phyloP scores from a whole-genome alignment of 2,329 filamentous ascomycete genomes.

The Calonectria multiphialidica region DNA sequence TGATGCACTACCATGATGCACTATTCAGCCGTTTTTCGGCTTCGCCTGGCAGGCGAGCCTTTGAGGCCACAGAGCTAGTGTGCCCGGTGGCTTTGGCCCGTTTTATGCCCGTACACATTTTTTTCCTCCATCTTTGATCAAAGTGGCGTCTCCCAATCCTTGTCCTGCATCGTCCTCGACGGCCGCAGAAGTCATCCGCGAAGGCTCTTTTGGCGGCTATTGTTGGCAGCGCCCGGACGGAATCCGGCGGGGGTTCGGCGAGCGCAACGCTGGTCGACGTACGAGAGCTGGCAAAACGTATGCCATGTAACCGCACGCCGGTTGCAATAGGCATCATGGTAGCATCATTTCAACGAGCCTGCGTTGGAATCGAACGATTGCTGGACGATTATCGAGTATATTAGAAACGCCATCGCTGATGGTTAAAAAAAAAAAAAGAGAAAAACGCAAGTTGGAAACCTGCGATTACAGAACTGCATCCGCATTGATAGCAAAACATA shows the following conservation, averaged over 20 bases:
- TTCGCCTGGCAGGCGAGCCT: neutral
- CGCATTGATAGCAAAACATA: neutral
- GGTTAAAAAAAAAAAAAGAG: no score
- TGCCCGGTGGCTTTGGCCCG: neutral
- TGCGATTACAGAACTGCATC: neutral
- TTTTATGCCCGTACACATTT: neutral
- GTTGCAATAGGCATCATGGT: neutral
- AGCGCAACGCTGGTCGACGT: conserved; percentile 16
- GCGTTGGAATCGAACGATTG: conserved; percentile 3
- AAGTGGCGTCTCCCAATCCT: neutral
- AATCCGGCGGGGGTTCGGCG: conserved; percentile 16
- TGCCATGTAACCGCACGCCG: conserved; percentile 14
- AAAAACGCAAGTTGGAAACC: neutral
- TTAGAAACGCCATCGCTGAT: neutral
- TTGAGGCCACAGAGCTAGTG: neutral
- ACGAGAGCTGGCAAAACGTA: neutral
- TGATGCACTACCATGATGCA: neutral
- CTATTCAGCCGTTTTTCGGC: neutral
- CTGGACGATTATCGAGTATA: neutral
- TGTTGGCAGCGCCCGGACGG: neutral
- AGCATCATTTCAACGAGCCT: neutral
- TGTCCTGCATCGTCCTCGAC: neutral
- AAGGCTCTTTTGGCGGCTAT: neutral
- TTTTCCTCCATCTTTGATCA: no score
- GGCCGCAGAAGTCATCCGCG: neutral